Conservation (phyloP, 495 filamentous ascomycete species). For the Beverwykella pulmonaria region DNA sequence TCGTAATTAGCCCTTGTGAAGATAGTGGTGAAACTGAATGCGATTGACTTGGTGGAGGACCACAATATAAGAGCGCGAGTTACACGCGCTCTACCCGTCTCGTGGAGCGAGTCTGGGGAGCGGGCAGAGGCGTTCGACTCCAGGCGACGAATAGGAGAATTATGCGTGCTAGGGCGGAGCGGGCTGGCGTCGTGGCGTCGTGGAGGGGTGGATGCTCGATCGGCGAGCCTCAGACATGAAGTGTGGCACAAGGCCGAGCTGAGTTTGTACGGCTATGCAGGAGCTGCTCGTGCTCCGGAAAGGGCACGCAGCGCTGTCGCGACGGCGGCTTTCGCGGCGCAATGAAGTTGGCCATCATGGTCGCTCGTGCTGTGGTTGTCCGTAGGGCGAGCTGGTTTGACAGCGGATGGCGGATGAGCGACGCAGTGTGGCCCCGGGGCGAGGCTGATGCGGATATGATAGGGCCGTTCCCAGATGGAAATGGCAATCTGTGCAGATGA, state of each 20-base stretch:
- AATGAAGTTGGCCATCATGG: too few species aligned
- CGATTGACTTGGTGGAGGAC: too few species aligned
- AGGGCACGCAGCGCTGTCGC: background rate
- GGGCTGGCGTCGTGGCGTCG: too few species aligned
- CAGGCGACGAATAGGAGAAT: too few species aligned
- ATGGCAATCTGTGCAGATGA: constrained; percentile 5
- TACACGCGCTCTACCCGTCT: too few species aligned
- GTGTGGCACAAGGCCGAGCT: background rate
- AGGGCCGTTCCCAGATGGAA: constrained; percentile 2
- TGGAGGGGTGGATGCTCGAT: background rate
- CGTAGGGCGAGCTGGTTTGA: background rate
- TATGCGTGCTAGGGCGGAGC: too few species aligned
- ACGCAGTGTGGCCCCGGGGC: background rate
- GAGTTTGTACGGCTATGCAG: background rate
- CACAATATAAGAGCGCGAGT: too few species aligned
- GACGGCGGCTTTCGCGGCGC: background rate
- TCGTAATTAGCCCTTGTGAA: too few species aligned
- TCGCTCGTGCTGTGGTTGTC: background rate
- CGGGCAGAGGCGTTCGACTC: too few species aligned
- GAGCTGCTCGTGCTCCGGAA: background rate
- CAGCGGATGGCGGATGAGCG: background rate
- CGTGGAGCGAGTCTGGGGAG: too few species aligned
- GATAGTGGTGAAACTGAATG: too few species aligned
- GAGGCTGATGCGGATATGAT: background rate
- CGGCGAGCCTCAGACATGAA: background rate